Base-by-base conservation (phyloP, 176 grass and related monocot species). In the Stipa capillata region DNA sequence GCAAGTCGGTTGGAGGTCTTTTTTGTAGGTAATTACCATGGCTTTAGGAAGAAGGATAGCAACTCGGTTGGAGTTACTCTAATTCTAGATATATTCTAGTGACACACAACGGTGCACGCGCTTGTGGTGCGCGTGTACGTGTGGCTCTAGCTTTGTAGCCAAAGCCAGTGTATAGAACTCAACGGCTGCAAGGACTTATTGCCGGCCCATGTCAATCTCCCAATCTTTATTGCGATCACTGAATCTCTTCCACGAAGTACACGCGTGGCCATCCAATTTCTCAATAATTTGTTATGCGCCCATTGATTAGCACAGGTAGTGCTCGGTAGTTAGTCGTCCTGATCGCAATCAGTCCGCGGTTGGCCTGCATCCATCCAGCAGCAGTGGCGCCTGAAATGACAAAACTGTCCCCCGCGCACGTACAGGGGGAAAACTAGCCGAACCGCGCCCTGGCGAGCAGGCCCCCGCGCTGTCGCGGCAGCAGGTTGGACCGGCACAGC, bases 401-500 rank as follows among this genome's bases (percentile, higher is more conserved):
- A n/a, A 70, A 48, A 70, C 2, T 31, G 72, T 39, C 40, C 47
- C 59, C 18, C 17, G 8, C 3, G 3, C 15, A 15, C 6, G 84
- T 39, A 67, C 36, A 12, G 20, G 18, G 11, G 51, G 52, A 56
- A 17, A 28, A 28, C 16, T 17, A 25, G 65, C 78, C 51, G 54
- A 82, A 25, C 29, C 77, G 43, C 29, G 76, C 37, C 55, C 57
- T 74, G 43, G 31, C 71, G 9, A 80, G 68, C 17, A 82, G 48
- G 50, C 68, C 62, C 14, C 4, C 35, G 16, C 33, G 70, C 10
- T 82, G 86, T 32, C 37, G 65, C 24, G 88, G 88, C 80, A 91
- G 59, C 15, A 97, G 64, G 55, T 83, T 17, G 12, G 91, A 56
- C n/a, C 91, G 83, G 62, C 94, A 97, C 6, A 93, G 49, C 18